These are phyloP conservation scores for Wickerhamomyces queroliae DNA, from an alignment of 805 yeast genomes.

Conservation along the genomic window DNA sequence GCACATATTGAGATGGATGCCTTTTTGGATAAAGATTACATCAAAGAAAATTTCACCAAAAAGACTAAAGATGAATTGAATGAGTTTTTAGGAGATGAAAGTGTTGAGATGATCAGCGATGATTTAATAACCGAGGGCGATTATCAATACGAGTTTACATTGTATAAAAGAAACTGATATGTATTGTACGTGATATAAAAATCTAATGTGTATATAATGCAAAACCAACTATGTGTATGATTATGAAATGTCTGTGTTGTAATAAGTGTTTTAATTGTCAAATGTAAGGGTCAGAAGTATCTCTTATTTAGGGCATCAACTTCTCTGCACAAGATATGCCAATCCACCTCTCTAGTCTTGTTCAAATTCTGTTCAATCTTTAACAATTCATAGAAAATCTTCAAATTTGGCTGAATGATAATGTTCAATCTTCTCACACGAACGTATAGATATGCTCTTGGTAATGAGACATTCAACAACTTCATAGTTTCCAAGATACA, in stretches of 20 bases:
- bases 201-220: background rate
- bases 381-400: conserved; percentile 79
- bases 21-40: conserved; percentile 39
- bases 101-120: conserved; percentile 16
- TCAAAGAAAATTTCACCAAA: conserved; percentile 31
- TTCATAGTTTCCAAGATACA: conserved; percentile 89
- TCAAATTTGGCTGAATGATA: conserved; percentile 82
- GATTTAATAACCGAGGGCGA: conserved; percentile 39
- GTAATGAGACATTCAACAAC: conserved; percentile 51
- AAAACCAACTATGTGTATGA: too few relatives aligned
- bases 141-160: conserved; percentile 50
- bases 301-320: background rate
- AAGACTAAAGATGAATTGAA: conserved; percentile 29
- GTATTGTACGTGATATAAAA: background rate
- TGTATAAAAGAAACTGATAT: conserved; percentile 41
- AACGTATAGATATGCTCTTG: conserved; percentile 74
- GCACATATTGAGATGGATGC: conserved; percentile 56
- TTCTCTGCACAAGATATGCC: background rate
- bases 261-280: too few relatives aligned
- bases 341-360: background rate
- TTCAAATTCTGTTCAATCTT: conserved; percentile 22
- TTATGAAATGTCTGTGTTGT: too few relatives aligned
- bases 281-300: background rate
- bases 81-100: conserved; percentile 29
- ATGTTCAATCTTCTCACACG: conserved; percentile 80